These are phyloP conservation scores for Penicillium sp. DNA, from an alignment of 2,329 filamentous ascomycete genomes.

Conservation along the genomic window DNA sequence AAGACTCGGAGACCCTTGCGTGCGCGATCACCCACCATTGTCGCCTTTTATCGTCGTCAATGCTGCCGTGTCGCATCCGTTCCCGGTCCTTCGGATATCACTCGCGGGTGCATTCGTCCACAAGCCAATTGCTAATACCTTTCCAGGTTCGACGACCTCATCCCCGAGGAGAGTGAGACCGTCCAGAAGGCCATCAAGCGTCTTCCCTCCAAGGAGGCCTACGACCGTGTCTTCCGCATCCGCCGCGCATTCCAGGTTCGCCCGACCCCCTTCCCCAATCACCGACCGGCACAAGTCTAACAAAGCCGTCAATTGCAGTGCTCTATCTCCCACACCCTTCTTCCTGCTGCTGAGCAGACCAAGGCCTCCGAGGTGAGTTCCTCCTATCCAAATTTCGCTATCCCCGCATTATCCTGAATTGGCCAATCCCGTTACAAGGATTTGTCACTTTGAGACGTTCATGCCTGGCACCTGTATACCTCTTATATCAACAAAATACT, in stretches of 20 bases:
- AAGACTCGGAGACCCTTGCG: not conserved
- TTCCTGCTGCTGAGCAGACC: slow-evolving; percentile 65
- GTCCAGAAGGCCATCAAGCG: slow-evolving; percentile 88
- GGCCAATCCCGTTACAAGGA: slow-evolving; percentile 38
- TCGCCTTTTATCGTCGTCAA: slow-evolving; percentile 1
- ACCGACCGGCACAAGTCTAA: slow-evolving; percentile 20
- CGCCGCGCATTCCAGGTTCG: slow-evolving; percentile 87
- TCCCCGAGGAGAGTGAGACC: slow-evolving; percentile 84
- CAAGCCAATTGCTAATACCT: slow-evolving; percentile 14
- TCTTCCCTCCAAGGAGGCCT: slow-evolving; percentile 82
- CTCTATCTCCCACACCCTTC: slow-evolving; percentile 64
- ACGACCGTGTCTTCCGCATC: slow-evolving; percentile 97
- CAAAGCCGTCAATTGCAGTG: slow-evolving; percentile 47
- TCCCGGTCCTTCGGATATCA: slow-evolving; percentile 15
- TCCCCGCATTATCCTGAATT: slow-evolving; percentile 29
- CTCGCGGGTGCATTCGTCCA: slow-evolving; percentile 3
- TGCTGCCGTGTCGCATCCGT: slow-evolving; percentile 12
- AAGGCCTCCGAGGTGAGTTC: slow-evolving; percentile 63
- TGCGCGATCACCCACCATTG: not conserved
- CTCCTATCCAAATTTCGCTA: slow-evolving; percentile 12
- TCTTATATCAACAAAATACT: slow-evolving; percentile 10
- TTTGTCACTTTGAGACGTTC: slow-evolving; percentile 30
- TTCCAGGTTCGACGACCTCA: slow-evolving; percentile 84
- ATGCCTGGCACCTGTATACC: not conserved
- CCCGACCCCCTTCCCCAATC: slow-evolving; percentile 5